Evolutionary conservation across 257 asterid genomes (phyloP), one percentile per base, ranked within the genome.

Genomic region (Capsicum baccatum): DNA sequence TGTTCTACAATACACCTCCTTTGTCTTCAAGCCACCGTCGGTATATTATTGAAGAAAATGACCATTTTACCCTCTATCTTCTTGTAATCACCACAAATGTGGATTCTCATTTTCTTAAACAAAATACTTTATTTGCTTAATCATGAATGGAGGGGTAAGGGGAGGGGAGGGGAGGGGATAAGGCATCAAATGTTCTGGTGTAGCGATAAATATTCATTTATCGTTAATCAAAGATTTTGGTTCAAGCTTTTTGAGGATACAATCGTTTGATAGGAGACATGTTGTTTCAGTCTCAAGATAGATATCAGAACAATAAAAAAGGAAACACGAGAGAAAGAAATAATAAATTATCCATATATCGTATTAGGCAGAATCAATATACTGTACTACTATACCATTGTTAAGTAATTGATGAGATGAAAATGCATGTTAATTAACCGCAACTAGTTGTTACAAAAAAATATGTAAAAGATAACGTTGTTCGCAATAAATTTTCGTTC

Each of bases 11-110:
- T 42, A 42, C 5, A 71, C 37, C 57, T 76, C 48, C 81, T 76
- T 76, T 15, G 81, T 76, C 81, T 54, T 33, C 50, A 76, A 52
- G 26, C 63, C 63, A 76, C 81, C 81, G 26, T 54, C 14, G 48
- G 64, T 52, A 52, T 26, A 76, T 52, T 76, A 76, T 50, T 55
- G 42, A 39, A 1, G 2, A 4, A 76, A 83, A 44, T 69, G 74
- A 85, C 87, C 35, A 55, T 73, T 26, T 3, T 80, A 62, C 6
- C 87, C 89, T 83, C 16, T 39, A 4, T 3, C 12, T 78, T 80
- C 8, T 69, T 16, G 6, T 39, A 13, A 7, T 39, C 7, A 69
- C 0, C 55, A 39, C 15, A 66, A 6, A 69, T 39, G 33, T 15
- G 0, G 54, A 1, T 37, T 52, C 1, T 76, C 63, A 76, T 76